Evolutionary conservation across 345 rosid species (phyloP), one percentile per base, ranked within the genome.

Genomic region (Eucalyptus decipiens): DNA sequence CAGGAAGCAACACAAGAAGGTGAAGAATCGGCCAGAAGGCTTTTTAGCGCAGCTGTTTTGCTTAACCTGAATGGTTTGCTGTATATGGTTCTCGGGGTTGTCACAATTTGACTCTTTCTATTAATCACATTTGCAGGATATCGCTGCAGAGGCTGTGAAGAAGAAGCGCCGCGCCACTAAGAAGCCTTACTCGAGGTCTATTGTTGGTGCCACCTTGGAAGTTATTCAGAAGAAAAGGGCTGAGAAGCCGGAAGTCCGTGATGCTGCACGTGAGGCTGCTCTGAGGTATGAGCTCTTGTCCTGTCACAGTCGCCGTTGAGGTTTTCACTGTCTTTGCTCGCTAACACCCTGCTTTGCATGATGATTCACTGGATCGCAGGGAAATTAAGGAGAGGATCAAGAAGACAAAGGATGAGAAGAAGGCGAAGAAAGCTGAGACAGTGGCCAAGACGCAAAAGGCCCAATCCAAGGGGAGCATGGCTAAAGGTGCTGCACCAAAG

Each of bases 1-100:
- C 91, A 90, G 96, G 90, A 96, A 96, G 92, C 95, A 95, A 54
- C 97, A 95, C 87, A 95, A 96, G 91, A 96, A 95, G 96, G 96
- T 95, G 81, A 37, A 34, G 85, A 65, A 88, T 49, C 0, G 47
- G 48, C 56, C 80, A 51, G 32, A 49, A 21, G 23, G 50, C 83
- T 76, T 37, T 76, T 21, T 40, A 11, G 83, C 9, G 7, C 4
- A 40, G 47, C 47, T 76, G 47, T 76, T 76, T 76, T 76, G 16
- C 83, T 76, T 76, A 37, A 40, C 47, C 45, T 72, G 45, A 37
- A 72, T 10, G 28, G 83, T 37, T 23, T 76, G 47, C 83, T 21
- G 45, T 76, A 40, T 37, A 6, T 40, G 28, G 45, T 40, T 76
- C 47, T 21, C 1, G 13, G 47, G 83, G 30, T 76, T 37, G 83